Evolutionary conservation across 208 protist genomes (phyloP).

Genomic region (Leishmania gerbilli): DNA sequence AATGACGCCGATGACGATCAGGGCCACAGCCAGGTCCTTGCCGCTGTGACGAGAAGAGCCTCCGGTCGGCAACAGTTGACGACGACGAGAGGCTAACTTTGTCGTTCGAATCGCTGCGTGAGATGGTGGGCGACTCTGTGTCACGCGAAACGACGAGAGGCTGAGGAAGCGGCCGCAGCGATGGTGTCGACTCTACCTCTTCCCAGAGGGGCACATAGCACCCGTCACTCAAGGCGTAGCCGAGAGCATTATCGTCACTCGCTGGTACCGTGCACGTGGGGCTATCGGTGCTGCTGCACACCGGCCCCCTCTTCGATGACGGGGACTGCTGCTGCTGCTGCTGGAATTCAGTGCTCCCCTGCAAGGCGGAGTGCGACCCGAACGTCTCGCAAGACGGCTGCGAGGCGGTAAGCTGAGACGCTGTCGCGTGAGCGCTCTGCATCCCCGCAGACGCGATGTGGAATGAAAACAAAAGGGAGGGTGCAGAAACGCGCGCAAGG

Average conservation of each 20-base stretch:
- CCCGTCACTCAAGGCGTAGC: not conserved
- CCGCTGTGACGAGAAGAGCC: not conserved
- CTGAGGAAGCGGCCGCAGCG: not conserved
- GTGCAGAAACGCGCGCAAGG: no score
- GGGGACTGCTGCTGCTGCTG: not conserved
- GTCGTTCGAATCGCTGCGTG: not conserved
- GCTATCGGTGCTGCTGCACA: not conserved
- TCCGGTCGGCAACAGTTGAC: not conserved
- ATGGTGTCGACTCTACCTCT: not conserved
- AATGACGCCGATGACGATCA: conserved; percentile 23
- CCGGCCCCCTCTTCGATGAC: not conserved
- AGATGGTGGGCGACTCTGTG: not conserved
- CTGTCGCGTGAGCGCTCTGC: not conserved
- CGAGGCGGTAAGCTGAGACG: not conserved
- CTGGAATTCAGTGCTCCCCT: not conserved
- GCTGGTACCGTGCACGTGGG: not conserved
- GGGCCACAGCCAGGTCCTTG: not conserved
- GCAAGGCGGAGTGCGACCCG: not conserved
- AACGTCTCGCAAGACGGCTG: not conserved
- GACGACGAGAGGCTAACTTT: not conserved
- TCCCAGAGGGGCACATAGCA: not conserved
- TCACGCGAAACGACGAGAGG: not conserved
- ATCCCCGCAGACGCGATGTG: not conserved
- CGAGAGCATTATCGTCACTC: no score
- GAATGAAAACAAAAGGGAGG: no score